A percentile compares a stretch with the other conserved stretches of the same genome.
Evolutionary conservation across 805 yeast species (phyloP).

Genomic region (Yarrowia deformans): DNA sequence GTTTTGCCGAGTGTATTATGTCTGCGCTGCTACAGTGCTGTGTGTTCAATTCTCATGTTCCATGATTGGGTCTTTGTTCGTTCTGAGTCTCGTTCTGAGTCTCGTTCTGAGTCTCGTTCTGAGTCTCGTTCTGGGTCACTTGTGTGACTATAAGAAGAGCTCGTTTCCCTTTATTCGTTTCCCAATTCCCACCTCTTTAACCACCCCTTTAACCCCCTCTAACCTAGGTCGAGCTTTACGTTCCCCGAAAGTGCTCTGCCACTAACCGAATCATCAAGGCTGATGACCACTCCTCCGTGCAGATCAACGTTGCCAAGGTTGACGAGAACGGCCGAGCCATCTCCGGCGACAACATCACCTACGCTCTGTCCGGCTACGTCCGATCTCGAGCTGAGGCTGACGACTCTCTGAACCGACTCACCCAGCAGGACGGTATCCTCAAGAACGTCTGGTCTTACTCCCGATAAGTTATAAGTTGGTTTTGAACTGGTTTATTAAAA

Average conservation of each 20-base stretch:
- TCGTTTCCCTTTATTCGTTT: too few species aligned
- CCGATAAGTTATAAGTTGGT: slow-evolving; percentile 47
- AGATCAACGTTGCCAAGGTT: slow-evolving; percentile 97
- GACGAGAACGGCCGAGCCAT: slow-evolving; percentile 96
- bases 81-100: background rate
- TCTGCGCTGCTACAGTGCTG: too few species aligned
- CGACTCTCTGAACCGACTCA: slow-evolving; percentile 98
- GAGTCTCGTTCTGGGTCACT: too few species aligned
- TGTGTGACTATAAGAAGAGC: too few species aligned
- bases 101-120: background rate
- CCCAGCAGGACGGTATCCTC: slow-evolving; percentile 97
- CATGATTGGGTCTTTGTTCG: background rate
- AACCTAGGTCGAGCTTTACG: slow-evolving; percentile 97
- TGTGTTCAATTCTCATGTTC: too few species aligned
- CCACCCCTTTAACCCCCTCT: background rate
- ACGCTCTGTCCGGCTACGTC: slow-evolving; percentile 96
- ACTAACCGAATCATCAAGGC: slow-evolving; percentile 99
- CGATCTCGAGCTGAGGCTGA: slow-evolving; percentile 99
- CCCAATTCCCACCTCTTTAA: too few species aligned
- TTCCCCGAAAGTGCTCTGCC: slow-evolving; percentile 99
- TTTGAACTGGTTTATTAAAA: slow-evolving; percentile 27
- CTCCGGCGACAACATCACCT: slow-evolving; percentile 88
- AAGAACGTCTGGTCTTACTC: slow-evolving; percentile 64
- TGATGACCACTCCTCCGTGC: slow-evolving; percentile 99
- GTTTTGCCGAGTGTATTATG: too few species aligned